Evolutionary conservation across 441 rosid genomes (phyloP).

Genomic region (Brassica hybrid): DNA sequence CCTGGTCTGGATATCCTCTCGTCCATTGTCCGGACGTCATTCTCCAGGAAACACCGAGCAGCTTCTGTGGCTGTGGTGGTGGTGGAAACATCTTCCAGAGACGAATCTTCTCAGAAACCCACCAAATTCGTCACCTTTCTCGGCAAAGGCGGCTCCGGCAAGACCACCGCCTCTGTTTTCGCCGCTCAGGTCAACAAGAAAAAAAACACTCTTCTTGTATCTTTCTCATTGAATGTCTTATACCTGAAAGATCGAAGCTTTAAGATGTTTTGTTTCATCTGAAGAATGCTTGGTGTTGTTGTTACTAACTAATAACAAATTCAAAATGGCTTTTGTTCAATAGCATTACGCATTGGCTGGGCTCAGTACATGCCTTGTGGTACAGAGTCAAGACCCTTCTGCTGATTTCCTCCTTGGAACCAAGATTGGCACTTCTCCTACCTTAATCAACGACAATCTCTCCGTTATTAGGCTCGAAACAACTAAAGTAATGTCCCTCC

Average conservation of each 20-base stretch:
- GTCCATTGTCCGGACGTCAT: not conserved
- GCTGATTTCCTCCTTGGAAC: slow-evolving; percentile 75
- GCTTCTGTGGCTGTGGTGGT: slow-evolving; percentile 26
- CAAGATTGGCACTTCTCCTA: slow-evolving; percentile 77
- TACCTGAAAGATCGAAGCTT: slow-evolving; percentile 17
- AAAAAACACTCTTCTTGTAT: not conserved
- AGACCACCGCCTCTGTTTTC: slow-evolving; percentile 81
- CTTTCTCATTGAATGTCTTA: not conserved
- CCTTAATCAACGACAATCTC: slow-evolving; percentile 62
- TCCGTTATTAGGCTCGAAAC: slow-evolving; percentile 81
- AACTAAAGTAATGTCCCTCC: slow-evolving; percentile 57
- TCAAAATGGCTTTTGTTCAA: slow-evolving; percentile 1
- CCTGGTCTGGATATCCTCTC: slow-evolving; percentile 10
- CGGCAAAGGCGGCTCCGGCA: slow-evolving; percentile 96
- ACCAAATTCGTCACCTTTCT: slow-evolving; percentile 72
- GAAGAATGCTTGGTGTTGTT: slow-evolving; percentile 9
- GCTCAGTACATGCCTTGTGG: slow-evolving; percentile 73
- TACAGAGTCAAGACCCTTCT: slow-evolving; percentile 80
- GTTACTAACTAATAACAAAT: slow-evolving; percentile 19
- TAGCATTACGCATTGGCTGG: slow-evolving; percentile 88
- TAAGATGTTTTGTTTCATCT: not conserved
- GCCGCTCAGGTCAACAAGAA: slow-evolving; percentile 75
- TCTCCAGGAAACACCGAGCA: slow-evolving; percentile 29
- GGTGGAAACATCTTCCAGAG: too few species aligned
- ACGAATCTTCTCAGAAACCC: slow-evolving; percentile 41